Percentiles rank a stretch among this genome's conserved stretches.
Conservation (phyloP, 176 grass and related monocot genomes). For the Lolium multiflorum region DNA sequence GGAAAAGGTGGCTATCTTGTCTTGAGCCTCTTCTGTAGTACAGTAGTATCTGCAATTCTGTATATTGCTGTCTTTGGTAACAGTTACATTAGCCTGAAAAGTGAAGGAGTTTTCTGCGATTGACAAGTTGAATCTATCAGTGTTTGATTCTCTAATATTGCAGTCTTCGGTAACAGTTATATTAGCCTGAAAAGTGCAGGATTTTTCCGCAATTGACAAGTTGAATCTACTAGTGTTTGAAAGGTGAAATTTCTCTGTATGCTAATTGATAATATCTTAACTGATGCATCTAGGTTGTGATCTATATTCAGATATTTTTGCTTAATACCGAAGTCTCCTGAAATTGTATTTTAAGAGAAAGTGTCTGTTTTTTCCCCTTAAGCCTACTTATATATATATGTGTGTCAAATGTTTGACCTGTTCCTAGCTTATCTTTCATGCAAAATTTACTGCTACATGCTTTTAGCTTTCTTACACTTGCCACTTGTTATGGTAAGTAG, state of each 20-base stretch:
- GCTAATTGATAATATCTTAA: too few species aligned
- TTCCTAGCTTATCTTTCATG: background rate
- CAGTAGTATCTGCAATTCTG: background rate
- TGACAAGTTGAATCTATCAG: background rate
- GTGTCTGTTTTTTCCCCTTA: background rate
- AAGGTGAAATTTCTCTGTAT: background rate
- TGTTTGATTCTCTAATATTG: background rate
- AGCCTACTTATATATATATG: background rate
- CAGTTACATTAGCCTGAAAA: background rate
- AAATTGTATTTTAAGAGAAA: background rate
- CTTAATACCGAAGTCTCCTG: background rate
- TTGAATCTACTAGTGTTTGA: background rate
- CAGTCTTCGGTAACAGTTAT: background rate
- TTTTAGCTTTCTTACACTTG: background rate
- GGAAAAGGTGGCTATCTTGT: background rate
- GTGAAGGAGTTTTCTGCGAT: background rate
- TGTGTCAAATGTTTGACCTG: background rate
- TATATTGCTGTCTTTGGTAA: background rate
- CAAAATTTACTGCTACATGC: background rate
- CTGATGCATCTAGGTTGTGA: too few species aligned
- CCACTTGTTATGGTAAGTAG: background rate
- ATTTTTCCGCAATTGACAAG: background rate
- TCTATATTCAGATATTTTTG: background rate
- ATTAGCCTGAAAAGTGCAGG: background rate
- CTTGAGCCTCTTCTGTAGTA: background rate